Evolutionary conservation across 768 basidiomycete genomes (phyloP), one percentile per base, ranked within the genome.

Genomic region (Sporobolomyces roseus): DNA sequence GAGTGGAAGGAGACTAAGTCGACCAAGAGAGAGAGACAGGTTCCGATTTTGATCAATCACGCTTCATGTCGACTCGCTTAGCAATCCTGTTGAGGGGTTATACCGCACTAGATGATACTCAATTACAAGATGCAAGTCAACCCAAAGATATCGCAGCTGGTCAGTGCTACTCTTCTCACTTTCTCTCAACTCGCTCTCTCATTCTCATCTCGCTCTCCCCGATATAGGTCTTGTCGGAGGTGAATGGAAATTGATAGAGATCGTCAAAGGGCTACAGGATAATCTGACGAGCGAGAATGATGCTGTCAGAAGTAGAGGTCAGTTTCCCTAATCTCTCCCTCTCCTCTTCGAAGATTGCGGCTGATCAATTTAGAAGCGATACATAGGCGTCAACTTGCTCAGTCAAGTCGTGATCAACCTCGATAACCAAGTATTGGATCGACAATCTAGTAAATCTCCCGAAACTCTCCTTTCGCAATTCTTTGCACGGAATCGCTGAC

Each of bases 271-370:
- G 30, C 83, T 96, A 0, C 91, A 91, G 48, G 88, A 90, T 73
- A 92, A 89, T 75, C 81, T 99, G 19, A 93, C 90, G 0, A 86
- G 90, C 2, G 90, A 93, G 65, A 89, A 94, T 62, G 89, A 88
- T 74, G 81, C 82, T 6, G 78, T 88, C 16, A 83, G 94, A 33
- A 84, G 85, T 13, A 91, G 91, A 82, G 94, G 94, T 91, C 66
- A 52, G 74, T 46, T 50, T 55, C 23, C 36, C 32, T 54, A 21
- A 17, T 23, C 55, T 56, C 29, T 13, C 8, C 23, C 19, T 27
- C 52, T 10, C 0, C 17, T 52, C 45, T 46, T 7, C 12, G 45
- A 14, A 9, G 38, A 9, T 41, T 17, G 38, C 38, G 38, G 17
- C 38, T 41, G 38, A 41, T 9, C 38, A 41, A 13, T 6, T 46